Evolutionary conservation across 2,329 filamentous ascomycete species (phyloP).

Genomic region (Apiospora sp.): DNA sequence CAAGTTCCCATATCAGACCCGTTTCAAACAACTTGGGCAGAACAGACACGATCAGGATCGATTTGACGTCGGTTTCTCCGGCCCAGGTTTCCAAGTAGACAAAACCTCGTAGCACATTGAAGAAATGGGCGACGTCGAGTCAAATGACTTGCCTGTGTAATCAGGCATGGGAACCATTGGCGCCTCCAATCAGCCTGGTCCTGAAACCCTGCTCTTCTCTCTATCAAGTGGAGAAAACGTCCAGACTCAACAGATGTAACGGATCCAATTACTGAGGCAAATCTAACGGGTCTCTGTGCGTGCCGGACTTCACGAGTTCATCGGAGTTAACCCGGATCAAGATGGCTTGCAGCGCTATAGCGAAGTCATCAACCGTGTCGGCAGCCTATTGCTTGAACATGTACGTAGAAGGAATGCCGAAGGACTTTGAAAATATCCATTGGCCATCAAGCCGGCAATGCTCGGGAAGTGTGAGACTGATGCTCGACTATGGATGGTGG

Average conservation of each 20-base stretch:
- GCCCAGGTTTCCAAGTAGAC: too few relatives aligned
- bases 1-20: too few relatives aligned
- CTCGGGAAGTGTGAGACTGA: background rate
- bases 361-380: background rate
- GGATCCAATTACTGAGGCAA: background rate
- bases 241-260: background rate
- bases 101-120: too few relatives aligned
- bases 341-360: background rate
- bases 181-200: background rate
- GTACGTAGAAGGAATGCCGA: background rate
- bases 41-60: too few relatives aligned
- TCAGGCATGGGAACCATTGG: background rate
- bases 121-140: too few relatives aligned
- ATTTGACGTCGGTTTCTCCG: too few relatives aligned
- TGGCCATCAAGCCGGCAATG: background rate
- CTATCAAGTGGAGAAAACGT: background rate
- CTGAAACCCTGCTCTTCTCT: background rate
- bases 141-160: too few relatives aligned
- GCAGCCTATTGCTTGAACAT: background rate
- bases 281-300: background rate
- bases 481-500: background rate
- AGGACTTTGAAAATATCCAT: background rate
- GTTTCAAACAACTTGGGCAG: too few relatives aligned
- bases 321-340: too few relatives aligned
- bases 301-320: background rate